Base-by-base conservation (phyloP, 495 filamentous ascomycete genomes). In the Aspergillus incahuasiensis region DNA sequence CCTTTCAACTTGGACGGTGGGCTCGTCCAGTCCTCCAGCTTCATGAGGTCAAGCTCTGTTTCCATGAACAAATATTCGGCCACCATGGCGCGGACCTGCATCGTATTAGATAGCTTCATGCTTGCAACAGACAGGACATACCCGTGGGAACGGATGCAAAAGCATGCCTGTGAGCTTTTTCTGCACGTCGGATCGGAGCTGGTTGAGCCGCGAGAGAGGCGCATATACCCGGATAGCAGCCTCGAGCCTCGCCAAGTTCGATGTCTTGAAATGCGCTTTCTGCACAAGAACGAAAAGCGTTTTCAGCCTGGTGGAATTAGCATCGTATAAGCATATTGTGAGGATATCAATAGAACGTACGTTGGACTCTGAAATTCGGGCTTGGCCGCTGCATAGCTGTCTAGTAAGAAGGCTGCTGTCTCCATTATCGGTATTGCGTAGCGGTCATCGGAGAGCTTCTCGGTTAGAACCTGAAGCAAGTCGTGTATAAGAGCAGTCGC, bases 221-320 rank as follows among this genome's bases (percentile, higher is more conserved):
- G 84, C 80, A 69, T 96, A 97, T 5, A 91, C 79, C 53, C 81
- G 83, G 41, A 95, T 72, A 16, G 88, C 90, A 1, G 89, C 87
- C 64, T 88, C 82, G 9, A 97, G 74, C 60, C 91, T 89, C 24
- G 81, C 77, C 5, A 95, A 82, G 64, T 88, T 90, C 11, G 81
- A 78, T 9, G 88, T 87, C 71, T 91, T 92, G 75, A 86, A 90
- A 61, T 91, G 89, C 4, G 89, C 78, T 68, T 86, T 89, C 59
- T 92, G 90, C 8, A 84, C 79, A 13, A 82, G 68, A 28, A 82
- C 71, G 52, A 91, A 91, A 18, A 95, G 66, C 20, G 66, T 78
- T 59, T 79, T 79, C 60, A 78, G 79, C 53, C 78, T 83, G 61
- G 54, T 25, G 50, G 35, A 50, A 7, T 51, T 48, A 54, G 48